Conservation (phyloP, 495 filamentous ascomycete genomes). For the Aspergillus mulundensis region DNA sequence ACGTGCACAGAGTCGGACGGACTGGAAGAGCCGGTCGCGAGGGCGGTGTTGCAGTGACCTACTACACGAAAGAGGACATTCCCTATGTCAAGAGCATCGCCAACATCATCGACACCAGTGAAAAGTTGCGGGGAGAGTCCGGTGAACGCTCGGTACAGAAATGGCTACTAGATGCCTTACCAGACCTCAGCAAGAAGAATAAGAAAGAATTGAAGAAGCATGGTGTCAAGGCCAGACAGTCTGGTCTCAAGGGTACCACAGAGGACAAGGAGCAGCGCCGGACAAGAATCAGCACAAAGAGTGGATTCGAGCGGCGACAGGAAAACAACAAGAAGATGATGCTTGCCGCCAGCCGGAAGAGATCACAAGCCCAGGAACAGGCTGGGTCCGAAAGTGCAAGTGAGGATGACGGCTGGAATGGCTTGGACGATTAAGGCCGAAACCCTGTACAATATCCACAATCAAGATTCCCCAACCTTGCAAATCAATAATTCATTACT, state of each 20-base stretch:
- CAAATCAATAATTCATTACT: conserved; percentile 5
- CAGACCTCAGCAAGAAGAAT: conserved; percentile 73
- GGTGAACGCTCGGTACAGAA: conserved; percentile 60
- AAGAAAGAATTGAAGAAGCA: conserved; percentile 76
- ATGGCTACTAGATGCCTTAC: conserved; percentile 87
- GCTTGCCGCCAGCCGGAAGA: conserved; percentile 66
- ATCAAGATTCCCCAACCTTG: conserved; percentile 16
- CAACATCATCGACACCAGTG: conserved; percentile 81
- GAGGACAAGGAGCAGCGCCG: conserved; percentile 39
- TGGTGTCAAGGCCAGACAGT: conserved; percentile 73
- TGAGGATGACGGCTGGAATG: conserved; percentile 51
- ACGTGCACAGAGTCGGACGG: conserved; percentile 89
- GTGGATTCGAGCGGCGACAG: conserved; percentile 75
- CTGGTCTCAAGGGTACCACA: conserved; percentile 35
- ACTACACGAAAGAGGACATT: conserved; percentile 93
- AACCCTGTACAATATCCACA: background rate
- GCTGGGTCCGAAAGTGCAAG: conserved; percentile 35
- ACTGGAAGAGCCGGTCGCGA: conserved; percentile 84
- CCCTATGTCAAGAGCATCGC: conserved; percentile 86
- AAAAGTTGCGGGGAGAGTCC: conserved; percentile 51
- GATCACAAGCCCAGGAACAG: conserved; percentile 30
- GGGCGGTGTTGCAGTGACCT: conserved; percentile 87
- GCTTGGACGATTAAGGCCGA: conserved; percentile 55
- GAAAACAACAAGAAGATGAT: conserved; percentile 75
- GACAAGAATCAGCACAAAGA: conserved; percentile 83